Evolutionary conservation across 2,329 filamentous ascomycete genomes (phyloP), one percentile per base, ranked within the genome.

Genomic region (Elsinoe batatas): DNA sequence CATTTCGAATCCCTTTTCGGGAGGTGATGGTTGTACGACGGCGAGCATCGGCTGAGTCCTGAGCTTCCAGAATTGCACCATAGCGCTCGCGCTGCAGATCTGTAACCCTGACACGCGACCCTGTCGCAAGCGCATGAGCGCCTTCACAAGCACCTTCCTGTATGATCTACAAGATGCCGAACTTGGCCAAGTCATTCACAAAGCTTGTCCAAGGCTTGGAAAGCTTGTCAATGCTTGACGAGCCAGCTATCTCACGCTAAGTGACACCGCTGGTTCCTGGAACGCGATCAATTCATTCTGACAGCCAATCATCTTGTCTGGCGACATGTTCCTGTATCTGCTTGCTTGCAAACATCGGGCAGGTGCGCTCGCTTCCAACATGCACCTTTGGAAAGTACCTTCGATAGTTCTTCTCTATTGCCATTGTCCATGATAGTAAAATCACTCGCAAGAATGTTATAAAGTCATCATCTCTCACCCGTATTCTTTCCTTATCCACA

Each of bases 171-270:
- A 10, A 49, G 22, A 13, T 33, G 18, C 40, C 40, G 47, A 51
- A 12, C 33, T 51, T 51, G 15, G 36, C 47, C 26, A 18, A 33
- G 33, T 51, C 47, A 51, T 38, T 13, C 35, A 33, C 17, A 51
- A 51, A 51, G 47, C 47, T 51, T 51, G 47, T 51, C 47, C 32
- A 51, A 51, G 47, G 47, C 47, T 51, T 51, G 47, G 32, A 33
- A 26, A 51, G 47, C 47, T 51, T 51, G 47, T 51, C 47, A 26
- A 22, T 37, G 32, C 47, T 51, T 51, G 33, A 18, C 15, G 17
- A 15, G 8, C 33, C 26, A 35, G n/a, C 32, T 37, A 38, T 38
- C 15, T 20, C 10, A n/a, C 47, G 32, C 47, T 51, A 51, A 20
- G 7, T 11, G n/a, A 38, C 32, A 37, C 47, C 47, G 33, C 32